Evolutionary conservation across 2,329 filamentous ascomycete species (phyloP), one percentile per base, ranked within the genome.

Genomic region (Ascochyta fabae): DNA sequence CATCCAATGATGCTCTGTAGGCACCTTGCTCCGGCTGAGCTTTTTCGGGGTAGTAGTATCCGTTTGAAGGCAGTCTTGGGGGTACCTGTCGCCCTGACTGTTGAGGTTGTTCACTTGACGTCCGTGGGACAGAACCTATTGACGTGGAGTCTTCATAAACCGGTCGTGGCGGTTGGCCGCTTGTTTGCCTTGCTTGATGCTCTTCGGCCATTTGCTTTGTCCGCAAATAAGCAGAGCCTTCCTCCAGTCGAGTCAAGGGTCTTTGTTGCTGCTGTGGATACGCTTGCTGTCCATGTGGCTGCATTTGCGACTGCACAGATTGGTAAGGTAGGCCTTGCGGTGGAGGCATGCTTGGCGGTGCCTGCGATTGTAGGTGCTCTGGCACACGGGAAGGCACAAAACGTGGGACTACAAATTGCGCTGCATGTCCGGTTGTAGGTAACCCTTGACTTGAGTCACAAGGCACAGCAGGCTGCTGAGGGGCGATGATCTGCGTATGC

Each of bases 31-130:
- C 57, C 33, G 56, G 35, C 19, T 48, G 50, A 24, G 50, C 51
- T 23, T 50, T 53, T 31, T 64, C 59, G 10, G 68, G 66, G 41
- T 68, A 61, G 44, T 68, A 70, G 42, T 70, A 70, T n/a, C 65
- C 67, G 36, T 55, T 65, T 8, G 58, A 46, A 38, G 63, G 62
- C 39, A 58, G 56, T 13, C 50, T 56, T 34, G 49, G 58, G 33
- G 47, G 44, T 40, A 24, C 38, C 48, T 64, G 61, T 36, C 45
- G 56, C 39, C 35, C 26, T 36, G 55, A 44, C 6, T 48, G 45
- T 43, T 50, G 33, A 38, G 24, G 16, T 13, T 61, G 59, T 41
- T 61, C 60, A n/a, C 35, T 34, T 4, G 48, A 49, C 12, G 35
- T 23, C 31, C 34, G 40, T 34, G 53, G 40, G 27, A 31, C 22